phyloP scores from a whole-genome alignment of 768 basidiomycete genomes.

The Mycena crocata region DNA sequence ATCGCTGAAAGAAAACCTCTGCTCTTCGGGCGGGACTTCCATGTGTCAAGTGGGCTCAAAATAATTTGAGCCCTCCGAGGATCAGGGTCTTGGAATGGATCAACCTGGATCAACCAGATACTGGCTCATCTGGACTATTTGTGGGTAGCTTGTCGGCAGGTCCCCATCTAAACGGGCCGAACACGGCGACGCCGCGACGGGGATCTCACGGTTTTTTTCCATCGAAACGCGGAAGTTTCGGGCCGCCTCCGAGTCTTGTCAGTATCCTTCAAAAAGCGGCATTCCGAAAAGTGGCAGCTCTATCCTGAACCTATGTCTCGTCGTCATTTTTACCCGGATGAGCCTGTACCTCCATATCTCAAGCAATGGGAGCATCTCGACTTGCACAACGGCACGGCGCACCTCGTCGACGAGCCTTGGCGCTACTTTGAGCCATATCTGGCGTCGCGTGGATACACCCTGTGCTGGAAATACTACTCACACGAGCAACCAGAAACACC shows the following conservation, averaged over 20 bases:
- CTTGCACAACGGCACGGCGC: constrained; percentile 17
- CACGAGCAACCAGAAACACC: constrained; percentile 24
- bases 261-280: too few relatives aligned
- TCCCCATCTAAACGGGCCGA: too few relatives aligned
- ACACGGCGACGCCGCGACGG: constrained; percentile 2
- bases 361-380: constrained; percentile 30
- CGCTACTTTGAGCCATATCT: constrained; percentile 29
- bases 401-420: constrained; percentile 30
- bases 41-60: too few relatives aligned
- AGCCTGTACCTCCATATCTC: constrained; percentile 25
- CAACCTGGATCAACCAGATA: too few relatives aligned
- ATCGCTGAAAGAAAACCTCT: too few relatives aligned
- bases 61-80: too few relatives aligned
- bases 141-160: too few relatives aligned
- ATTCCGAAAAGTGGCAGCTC: too few relatives aligned
- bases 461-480: constrained; percentile 33
- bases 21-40: too few relatives aligned
- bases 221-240: constrained; percentile 10
- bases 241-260: too few relatives aligned
- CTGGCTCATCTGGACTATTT: too few relatives aligned
- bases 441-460: constrained; percentile 23
- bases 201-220: constrained; percentile 13
- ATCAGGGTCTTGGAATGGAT: too few relatives aligned
- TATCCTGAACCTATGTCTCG: neutral
- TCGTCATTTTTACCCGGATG: constrained; percentile 18